These are phyloP conservation scores for Talaromyces stipitatus DNA, from an alignment of 495 filamentous ascomycete genomes.

Conservation along the genomic window DNA sequence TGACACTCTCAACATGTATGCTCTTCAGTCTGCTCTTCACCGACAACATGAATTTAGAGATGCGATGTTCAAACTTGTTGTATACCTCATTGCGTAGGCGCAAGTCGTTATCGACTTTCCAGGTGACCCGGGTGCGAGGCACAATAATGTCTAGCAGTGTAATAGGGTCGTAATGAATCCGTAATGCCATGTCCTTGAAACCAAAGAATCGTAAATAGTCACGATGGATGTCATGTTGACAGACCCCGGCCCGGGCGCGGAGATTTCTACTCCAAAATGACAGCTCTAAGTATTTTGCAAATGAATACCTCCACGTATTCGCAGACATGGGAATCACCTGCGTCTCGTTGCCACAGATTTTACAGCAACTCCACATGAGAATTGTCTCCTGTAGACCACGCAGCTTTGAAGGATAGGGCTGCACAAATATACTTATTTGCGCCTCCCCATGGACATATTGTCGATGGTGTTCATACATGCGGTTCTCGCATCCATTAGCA, in stretches of 20 bases:
- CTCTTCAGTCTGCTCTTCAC: conserved; percentile 74
- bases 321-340: conserved; percentile 89
- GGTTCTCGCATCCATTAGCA: conserved; percentile 77
- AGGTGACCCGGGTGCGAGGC: conserved; percentile 80
- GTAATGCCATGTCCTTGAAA: conserved; percentile 72
- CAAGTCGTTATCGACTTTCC: conserved; percentile 94
- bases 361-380: conserved; percentile 97
- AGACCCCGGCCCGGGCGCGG: conserved; percentile 71
- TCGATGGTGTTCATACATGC: conserved; percentile 88
- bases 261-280: conserved; percentile 90
- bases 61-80: conserved; percentile 64
- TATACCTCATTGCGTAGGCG: conserved; percentile 89
- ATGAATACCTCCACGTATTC: conserved; percentile 96
- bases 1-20: conserved; percentile 83
- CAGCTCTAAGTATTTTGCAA: conserved; percentile 94
- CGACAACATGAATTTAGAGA: conserved; percentile 78
- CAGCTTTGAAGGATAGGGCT: conserved; percentile 64
- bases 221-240: conserved; percentile 85
- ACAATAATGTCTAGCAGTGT: conserved; percentile 94
- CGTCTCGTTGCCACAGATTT: conserved; percentile 82
- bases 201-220: conserved; percentile 92
- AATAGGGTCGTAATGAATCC: conserved; percentile 87
- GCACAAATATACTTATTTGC: conserved; percentile 80
- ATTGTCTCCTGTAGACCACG: conserved; percentile 70
- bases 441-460: conserved; percentile 97